Evolutionary conservation across 2,329 filamentous ascomycete genomes (phyloP).

Genomic region (Hypomyces rosellus): DNA sequence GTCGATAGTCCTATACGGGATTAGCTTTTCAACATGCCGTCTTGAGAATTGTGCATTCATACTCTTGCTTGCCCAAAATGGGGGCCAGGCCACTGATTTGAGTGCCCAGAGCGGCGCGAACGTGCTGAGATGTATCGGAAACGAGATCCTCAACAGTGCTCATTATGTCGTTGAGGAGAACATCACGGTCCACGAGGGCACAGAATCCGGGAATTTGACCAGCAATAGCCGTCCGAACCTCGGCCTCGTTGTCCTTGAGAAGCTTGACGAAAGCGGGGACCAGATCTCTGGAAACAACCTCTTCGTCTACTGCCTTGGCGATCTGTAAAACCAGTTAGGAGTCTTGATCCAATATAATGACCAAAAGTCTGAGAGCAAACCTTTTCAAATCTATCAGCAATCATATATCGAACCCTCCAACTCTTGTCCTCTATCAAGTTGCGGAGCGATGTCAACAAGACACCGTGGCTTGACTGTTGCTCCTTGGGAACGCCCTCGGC

Average conservation of each 20-base stretch:
- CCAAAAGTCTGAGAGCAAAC: slow-evolving; percentile 35
- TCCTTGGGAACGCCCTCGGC: slow-evolving; percentile 97
- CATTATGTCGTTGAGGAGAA: slow-evolving; percentile 93
- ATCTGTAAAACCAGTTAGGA: slow-evolving; percentile 51
- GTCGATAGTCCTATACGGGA: slow-evolving; percentile 68
- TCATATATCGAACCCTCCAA: slow-evolving; percentile 99
- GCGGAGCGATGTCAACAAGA: slow-evolving; percentile 81
- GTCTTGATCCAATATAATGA: not conserved
- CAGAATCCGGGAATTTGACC: slow-evolving; percentile 98
- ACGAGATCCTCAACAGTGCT: slow-evolving; percentile 92
- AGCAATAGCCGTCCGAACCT: slow-evolving; percentile 93
- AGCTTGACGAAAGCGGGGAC: slow-evolving; percentile 97
- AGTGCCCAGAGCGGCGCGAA: slow-evolving; percentile 88
- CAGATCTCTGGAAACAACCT: slow-evolving; percentile 87
- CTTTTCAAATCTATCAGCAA: slow-evolving; percentile 97
- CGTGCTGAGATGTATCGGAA: slow-evolving; percentile 92
- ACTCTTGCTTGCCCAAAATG: slow-evolving; percentile 97
- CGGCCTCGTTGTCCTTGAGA: slow-evolving; percentile 94
- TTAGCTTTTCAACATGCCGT: not conserved
- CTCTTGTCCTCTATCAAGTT: slow-evolving; percentile 98
- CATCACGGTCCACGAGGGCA: slow-evolving; percentile 75
- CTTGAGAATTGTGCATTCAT: slow-evolving; percentile 30
- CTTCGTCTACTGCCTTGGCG: slow-evolving; percentile 95
- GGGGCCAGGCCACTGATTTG: slow-evolving; percentile 96
- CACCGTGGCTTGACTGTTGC: slow-evolving; percentile 92